Conservation (phyloP, 164 flowering plant genomes). For the Stephania japonica region DNA sequence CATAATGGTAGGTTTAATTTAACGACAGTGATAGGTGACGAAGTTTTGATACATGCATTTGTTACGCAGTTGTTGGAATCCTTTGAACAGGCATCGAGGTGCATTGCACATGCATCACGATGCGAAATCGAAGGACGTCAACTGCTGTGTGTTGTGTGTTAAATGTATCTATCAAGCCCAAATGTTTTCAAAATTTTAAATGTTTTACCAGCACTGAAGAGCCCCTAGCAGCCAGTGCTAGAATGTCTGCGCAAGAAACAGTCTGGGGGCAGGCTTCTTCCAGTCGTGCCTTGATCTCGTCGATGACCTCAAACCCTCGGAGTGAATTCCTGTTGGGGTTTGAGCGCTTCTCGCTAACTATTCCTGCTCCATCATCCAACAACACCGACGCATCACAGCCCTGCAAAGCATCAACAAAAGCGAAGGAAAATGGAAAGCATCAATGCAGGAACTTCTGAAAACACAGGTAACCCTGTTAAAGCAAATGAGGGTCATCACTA, state of each 20-base stretch:
- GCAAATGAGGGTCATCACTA: background rate
- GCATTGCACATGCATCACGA: too few relatives aligned
- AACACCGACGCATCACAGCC: slow-evolving; percentile 86
- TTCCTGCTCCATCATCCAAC: slow-evolving; percentile 46
- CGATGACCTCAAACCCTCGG: slow-evolving; percentile 78
- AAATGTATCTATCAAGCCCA: too few relatives aligned
- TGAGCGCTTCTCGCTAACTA: slow-evolving; percentile 62
- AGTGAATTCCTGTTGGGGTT: slow-evolving; percentile 68
- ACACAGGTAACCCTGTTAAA: background rate
- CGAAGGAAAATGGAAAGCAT: background rate
- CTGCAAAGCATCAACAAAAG: slow-evolving; percentile 31
- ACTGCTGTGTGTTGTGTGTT: too few relatives aligned
- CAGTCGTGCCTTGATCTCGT: slow-evolving; percentile 64
- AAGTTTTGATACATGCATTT: too few relatives aligned
- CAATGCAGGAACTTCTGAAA: background rate
- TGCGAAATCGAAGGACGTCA: too few relatives aligned
- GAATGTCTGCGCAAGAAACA: slow-evolving; percentile 93
- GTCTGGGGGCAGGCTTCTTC: slow-evolving; percentile 74
- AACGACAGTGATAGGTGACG: too few relatives aligned
- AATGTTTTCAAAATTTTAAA: background rate
- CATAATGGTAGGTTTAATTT: background rate
- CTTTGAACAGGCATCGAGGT: too few relatives aligned
- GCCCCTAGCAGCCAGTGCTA: slow-evolving; percentile 77
- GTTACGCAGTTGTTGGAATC: too few relatives aligned
- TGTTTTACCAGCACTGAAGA: slow-evolving; percentile 63